Evolutionary conservation across 495 filamentous ascomycete species (phyloP).

Genomic region (Podospora comata): DNA sequence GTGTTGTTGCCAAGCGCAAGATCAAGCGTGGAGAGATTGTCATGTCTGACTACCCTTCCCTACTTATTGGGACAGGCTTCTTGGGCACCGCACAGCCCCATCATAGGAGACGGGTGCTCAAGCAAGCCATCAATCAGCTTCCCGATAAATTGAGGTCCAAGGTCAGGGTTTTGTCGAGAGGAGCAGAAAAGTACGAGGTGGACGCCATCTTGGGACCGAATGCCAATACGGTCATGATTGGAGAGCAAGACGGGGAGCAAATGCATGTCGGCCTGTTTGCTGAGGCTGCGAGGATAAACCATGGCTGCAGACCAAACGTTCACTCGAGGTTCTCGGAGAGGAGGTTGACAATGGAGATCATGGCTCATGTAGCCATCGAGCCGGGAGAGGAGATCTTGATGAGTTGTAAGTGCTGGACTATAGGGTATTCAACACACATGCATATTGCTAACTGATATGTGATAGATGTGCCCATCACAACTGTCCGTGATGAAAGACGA

Average conservation of each 20-base stretch:
- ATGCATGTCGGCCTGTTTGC: constrained; percentile 39
- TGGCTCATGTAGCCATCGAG: constrained; percentile 39
- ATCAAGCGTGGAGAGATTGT: constrained; percentile 38
- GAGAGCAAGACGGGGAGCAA: constrained; percentile 25
- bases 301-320: constrained; percentile 43
- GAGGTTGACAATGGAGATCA: constrained; percentile 37
- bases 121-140: constrained; percentile 35
- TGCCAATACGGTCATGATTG: constrained; percentile 33
- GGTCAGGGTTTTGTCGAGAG: constrained; percentile 25
- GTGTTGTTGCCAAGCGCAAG: constrained; percentile 34
- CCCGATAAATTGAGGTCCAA: constrained; percentile 30
- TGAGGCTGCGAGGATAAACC: constrained; percentile 43
- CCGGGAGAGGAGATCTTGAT: constrained; percentile 42
- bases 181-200: constrained; percentile 30
- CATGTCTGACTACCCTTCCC: constrained; percentile 38
- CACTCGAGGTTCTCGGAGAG: constrained; percentile 37
- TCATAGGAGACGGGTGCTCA: constrained; percentile 34
- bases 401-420: constrained; percentile 34
- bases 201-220: constrained; percentile 44
- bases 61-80: constrained; percentile 36
- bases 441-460: neutral
- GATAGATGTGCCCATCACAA: constrained; percentile 35
- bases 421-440: too few species aligned
- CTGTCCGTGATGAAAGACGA: constrained; percentile 26
- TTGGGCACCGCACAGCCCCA: constrained; percentile 30